These are phyloP conservation scores for Aureobasidium sp. DNA, from an alignment of 2,329 filamentous ascomycete species.

Conservation along the genomic window DNA sequence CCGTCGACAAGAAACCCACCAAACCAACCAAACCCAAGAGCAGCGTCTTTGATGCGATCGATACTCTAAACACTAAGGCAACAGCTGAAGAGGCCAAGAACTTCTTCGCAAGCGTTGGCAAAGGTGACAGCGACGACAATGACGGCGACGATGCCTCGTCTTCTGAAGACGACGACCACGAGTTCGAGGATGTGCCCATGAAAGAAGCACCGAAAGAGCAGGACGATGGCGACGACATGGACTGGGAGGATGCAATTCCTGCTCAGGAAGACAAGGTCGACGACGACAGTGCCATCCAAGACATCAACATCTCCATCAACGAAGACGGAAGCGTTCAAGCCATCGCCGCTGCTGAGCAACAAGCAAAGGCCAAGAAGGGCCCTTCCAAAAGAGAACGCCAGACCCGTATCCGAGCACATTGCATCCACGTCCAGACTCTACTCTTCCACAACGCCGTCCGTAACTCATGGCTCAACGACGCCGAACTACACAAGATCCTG, in stretches of 20 bases:
- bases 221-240: constrained; percentile 45
- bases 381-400: constrained; percentile 77
- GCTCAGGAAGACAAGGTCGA: constrained; percentile 20
- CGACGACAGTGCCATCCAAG: constrained; percentile 25
- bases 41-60: constrained; percentile 39
- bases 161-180: constrained; percentile 35
- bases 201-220: constrained; percentile 34
- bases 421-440: constrained; percentile 78
- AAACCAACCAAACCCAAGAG: constrained; percentile 26
- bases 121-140: constrained; percentile 31
- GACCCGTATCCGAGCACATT: constrained; percentile 72
- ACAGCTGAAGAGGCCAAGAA: constrained; percentile 29
- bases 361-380: constrained; percentile 58
- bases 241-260: constrained; percentile 52
- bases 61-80: constrained; percentile 30
- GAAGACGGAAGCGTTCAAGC: constrained; percentile 29
- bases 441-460: constrained; percentile 84
- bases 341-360: constrained; percentile 24
- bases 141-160: constrained; percentile 35
- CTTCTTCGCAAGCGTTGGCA: constrained; percentile 32
- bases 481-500: constrained; percentile 66
- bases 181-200: constrained; percentile 43
- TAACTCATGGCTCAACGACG: constrained; percentile 77
- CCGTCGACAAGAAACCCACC: constrained; percentile 22
- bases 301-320: constrained; percentile 30